Base-by-base conservation (phyloP, 495 filamentous ascomycete genomes). In the Collariella sp. region DNA sequence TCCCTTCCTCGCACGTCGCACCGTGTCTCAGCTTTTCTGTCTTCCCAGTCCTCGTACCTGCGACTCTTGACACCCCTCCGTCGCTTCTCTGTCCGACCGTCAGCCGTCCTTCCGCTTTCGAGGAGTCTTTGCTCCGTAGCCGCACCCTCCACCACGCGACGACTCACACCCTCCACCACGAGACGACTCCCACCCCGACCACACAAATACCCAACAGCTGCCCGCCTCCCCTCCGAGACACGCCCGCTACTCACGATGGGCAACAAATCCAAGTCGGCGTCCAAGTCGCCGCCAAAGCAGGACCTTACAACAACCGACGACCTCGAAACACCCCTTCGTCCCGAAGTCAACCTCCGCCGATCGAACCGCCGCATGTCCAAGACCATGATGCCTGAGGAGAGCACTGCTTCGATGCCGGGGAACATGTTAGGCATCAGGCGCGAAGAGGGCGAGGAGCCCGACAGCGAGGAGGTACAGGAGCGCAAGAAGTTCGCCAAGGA, bases 261-360 rank as follows among this genome's bases (percentile, higher is more conserved):
- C n/a, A 29, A 41, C 5, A 46, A 18, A 11, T 19, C 50, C 19
- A 29, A 29, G 23, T 3, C 22, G 3, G 2, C 12, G 3, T n/a
- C 42, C 2, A 15, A 45, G 1, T 18, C 22, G 1, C 20, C 50
- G 10, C 13, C 11, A 6, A 39, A 31, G 0, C 10, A 22, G 46
- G 1, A 26, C 40, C 2, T 10, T 3, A 7, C 41, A 33, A 5
- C 48, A 1, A 11, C 26, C 18, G 11, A 18, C 18, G 16, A 50
- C 13, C 26, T 44, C 5, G 43, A 50, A 0, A 40, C 34, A 3
- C 26, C 54, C n/a, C 36, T 53, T 9, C 57, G 42, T 10, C 57
- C 63, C 49, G 47, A 65, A 16, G 63, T 63, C 16, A 33, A 55
- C 4, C 57, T 65, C 1, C 60, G 63, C 6, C 60, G 60, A 1